A percentile compares a stretch with the other conserved stretches of the same genome.
These are phyloP conservation scores for Lentinus tigrinus DNA, from an alignment of 768 basidiomycete species.

Conservation along the genomic window DNA sequence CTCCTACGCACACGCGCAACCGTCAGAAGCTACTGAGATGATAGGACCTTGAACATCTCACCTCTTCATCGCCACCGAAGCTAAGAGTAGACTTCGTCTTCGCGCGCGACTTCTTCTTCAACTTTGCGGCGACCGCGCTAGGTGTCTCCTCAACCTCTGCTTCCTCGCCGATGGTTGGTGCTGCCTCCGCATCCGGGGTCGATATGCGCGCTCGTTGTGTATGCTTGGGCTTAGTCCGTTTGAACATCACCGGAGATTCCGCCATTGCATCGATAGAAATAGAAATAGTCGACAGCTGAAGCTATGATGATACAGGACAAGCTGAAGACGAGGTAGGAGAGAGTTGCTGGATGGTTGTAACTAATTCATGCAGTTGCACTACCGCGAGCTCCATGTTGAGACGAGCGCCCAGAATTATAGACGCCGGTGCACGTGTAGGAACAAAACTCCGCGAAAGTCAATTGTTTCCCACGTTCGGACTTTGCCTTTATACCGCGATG, in stretches of 20 bases:
- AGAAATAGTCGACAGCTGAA: not conserved
- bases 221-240: conserved; percentile 41
- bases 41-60: conserved; percentile 26
- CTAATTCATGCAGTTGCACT: not conserved
- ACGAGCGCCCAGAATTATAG: not conserved
- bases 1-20: conserved; percentile 37
- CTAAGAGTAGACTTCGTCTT: conserved; percentile 70
- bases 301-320: no score
- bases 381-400: not conserved
- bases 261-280: conserved; percentile 16
- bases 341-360: not conserved
- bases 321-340: no score
- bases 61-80: conserved; percentile 74
- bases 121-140: conserved; percentile 57
- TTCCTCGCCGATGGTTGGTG: conserved; percentile 14
- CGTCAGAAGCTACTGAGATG: conserved; percentile 30
- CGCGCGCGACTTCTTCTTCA: conserved; percentile 67
- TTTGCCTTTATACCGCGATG: conserved; percentile 29
- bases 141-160: conserved; percentile 51
- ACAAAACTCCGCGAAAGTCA: conserved; percentile 15
- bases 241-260: conserved; percentile 40
- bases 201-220: conserved; percentile 32
- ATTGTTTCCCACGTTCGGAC: conserved; percentile 24
- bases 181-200: conserved; percentile 33
- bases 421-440: conserved; percentile 9